Conservation (phyloP, 2,329 filamentous ascomycete genomes). For the Sclerotinia nivalis region DNA sequence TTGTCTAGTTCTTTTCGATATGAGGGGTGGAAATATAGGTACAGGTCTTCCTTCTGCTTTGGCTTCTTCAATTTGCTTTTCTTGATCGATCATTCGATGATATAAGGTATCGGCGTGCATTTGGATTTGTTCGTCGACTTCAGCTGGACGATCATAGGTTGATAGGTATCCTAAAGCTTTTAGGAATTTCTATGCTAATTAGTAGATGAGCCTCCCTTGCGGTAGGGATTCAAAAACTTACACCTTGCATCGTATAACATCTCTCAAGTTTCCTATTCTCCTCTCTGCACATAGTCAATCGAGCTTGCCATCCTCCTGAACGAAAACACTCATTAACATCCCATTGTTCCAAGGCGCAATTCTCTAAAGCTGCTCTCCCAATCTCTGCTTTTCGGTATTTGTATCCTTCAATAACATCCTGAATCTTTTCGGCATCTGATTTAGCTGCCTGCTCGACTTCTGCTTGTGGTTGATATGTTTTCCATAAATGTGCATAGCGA, state of each 20-base stretch:
- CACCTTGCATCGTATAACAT: constrained; percentile 86
- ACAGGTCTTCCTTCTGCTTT: constrained; percentile 59
- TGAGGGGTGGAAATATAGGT: constrained; percentile 60
- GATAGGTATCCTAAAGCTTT: constrained; percentile 86
- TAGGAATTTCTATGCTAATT: constrained; percentile 67
- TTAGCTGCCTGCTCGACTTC: constrained; percentile 69
- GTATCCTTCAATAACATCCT: constrained; percentile 78
- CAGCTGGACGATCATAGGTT: constrained; percentile 61
- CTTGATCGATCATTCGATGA: constrained; percentile 81
- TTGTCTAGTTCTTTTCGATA: constrained; percentile 41
- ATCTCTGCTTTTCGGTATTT: constrained; percentile 80
- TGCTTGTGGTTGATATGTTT: constrained; percentile 75
- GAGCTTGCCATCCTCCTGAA: constrained; percentile 65
- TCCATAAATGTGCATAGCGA: constrained; percentile 87
- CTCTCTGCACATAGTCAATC: constrained; percentile 76
- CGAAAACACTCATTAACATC: constrained; percentile 82
- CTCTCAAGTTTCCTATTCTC: constrained; percentile 78
- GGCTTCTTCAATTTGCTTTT: constrained; percentile 70
- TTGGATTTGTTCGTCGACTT: constrained; percentile 84
- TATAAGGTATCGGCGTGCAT: constrained; percentile 94
- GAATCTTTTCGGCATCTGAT: constrained; percentile 76
- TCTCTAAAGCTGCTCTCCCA: constrained; percentile 82
- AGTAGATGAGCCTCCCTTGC: constrained; percentile 3
- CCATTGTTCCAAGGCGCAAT: constrained; percentile 85
- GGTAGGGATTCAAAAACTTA: constrained; percentile 45